Percentiles rank a stretch among this genome's conserved stretches.
Conservation (phyloP, 257 asterid species). For the Solanum pennellii region DNA sequence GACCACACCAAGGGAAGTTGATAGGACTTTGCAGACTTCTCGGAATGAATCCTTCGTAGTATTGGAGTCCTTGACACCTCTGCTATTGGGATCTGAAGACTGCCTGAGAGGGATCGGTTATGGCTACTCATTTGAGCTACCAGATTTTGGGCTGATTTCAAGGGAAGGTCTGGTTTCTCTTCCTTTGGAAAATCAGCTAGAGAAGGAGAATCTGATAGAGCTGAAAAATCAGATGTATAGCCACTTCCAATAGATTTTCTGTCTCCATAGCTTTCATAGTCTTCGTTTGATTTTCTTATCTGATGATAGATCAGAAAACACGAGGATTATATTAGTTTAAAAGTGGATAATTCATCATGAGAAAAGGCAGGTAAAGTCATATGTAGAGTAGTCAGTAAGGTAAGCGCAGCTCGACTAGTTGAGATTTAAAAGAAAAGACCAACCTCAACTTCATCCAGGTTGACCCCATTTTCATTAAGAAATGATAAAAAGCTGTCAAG, state of each 20-base stretch:
- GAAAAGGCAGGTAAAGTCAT: background rate
- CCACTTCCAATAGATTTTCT: constrained; percentile 6
- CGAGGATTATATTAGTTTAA: background rate
- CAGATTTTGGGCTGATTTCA: constrained; percentile 17
- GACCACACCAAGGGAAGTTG: constrained; percentile 67
- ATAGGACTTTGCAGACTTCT: constrained; percentile 57
- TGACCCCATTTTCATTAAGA: constrained; percentile 66
- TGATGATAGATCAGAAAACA: constrained; percentile 13
- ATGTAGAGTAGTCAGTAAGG: background rate
- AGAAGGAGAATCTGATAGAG: constrained; percentile 16
- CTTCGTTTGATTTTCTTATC: constrained; percentile 59
- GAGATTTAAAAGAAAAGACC: background rate
- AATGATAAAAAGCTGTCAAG: constrained; percentile 48
- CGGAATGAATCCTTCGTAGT: constrained; percentile 63
- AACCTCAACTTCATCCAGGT: constrained; percentile 69
- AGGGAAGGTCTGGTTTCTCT: constrained; percentile 3
- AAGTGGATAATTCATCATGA: background rate
- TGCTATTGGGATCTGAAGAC: constrained; percentile 65
- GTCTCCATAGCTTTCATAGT: constrained; percentile 29
- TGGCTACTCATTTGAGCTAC: constrained; percentile 25
- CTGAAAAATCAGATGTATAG: constrained; percentile 11
- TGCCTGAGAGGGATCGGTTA: constrained; percentile 73
- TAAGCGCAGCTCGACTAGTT: background rate
- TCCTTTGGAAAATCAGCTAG: constrained; percentile 16
- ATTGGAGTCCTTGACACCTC: constrained; percentile 52